Percentiles rank a stretch among this genome's conserved stretches.
phyloP scores from a whole-genome alignment of 2,329 filamentous ascomycete genomes.

The Sclerotinia glacialis region DNA sequence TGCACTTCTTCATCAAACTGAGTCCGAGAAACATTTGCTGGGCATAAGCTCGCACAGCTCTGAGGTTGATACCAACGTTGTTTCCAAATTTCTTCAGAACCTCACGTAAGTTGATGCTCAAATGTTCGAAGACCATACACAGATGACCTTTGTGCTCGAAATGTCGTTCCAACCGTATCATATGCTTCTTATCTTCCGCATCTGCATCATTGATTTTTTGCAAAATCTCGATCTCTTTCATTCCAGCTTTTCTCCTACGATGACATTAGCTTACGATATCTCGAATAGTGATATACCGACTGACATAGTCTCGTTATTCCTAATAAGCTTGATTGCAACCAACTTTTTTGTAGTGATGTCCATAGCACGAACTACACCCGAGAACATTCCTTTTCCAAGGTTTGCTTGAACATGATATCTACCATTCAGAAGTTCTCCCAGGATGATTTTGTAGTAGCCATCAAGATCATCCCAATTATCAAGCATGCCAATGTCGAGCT shows the following conservation, averaged over 20 bases:
- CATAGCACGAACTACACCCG: constrained; percentile 84
- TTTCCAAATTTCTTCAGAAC: constrained; percentile 94
- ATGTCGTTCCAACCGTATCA: constrained; percentile 80
- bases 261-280: constrained; percentile 32
- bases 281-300: constrained; percentile 22
- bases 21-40: constrained; percentile 92
- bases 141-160: constrained; percentile 96
- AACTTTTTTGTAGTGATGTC: constrained; percentile 70
- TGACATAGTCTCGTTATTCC: constrained; percentile 87
- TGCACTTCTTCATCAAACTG: constrained; percentile 83
- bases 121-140: constrained; percentile 95
- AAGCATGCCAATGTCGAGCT: constrained; percentile 70
- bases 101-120: constrained; percentile 89
- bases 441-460: constrained; percentile 93
- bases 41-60: constrained; percentile 83
- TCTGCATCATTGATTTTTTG: constrained; percentile 84
- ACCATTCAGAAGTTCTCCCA: constrained; percentile 83
- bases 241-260: constrained; percentile 71
- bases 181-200: constrained; percentile 83
- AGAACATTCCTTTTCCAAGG: constrained; percentile 93
- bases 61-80: constrained; percentile 86
- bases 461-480: constrained; percentile 94
- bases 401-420: constrained; percentile 86
- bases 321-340: constrained; percentile 98
- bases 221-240: constrained; percentile 91